Conservation (phyloP, 345 rosid species). For the Dipteronia dyeriana region DNA sequence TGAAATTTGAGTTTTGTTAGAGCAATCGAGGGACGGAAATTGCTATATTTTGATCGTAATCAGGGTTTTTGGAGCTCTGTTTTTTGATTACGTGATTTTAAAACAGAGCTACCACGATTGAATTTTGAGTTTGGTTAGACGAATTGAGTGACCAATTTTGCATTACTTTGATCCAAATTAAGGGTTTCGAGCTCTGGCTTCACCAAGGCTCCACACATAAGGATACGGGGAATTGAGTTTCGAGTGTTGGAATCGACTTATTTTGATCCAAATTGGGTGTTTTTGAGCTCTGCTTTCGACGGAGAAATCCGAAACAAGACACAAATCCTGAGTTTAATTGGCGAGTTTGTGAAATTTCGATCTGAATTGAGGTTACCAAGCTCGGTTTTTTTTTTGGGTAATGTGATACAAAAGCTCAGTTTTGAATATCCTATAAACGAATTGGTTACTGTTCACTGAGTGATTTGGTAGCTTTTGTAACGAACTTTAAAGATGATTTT, state of each 20-base stretch:
- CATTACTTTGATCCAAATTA: constrained; percentile 1
- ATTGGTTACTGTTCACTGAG: neutral
- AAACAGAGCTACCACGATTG: neutral
- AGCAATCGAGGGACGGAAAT: neutral
- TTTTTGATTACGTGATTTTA: neutral
- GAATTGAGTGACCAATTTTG: neutral
- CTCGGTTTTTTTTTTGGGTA: neutral
- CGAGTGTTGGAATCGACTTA: neutral
- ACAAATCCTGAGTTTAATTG: neutral
- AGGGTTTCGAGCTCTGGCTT: constrained; percentile 10
- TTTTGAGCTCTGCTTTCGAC: neutral
- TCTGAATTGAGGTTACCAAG: neutral
- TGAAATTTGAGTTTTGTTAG: neutral
- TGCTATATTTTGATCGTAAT: neutral
- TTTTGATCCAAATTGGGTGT: neutral
- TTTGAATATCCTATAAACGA: neutral
- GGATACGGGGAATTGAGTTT: neutral
- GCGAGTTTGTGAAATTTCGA: neutral
- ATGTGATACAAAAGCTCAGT: neutral
- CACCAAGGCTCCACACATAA: neutral
- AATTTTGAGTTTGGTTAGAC: neutral
- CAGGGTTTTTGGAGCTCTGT: constrained; percentile 4
- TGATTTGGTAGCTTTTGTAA: neutral
- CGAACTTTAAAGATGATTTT: constrained; percentile 51
- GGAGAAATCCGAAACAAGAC: neutral